phyloP scores from a whole-genome alignment of 169 alveolate genomes.

The Babesia bovis region DNA sequence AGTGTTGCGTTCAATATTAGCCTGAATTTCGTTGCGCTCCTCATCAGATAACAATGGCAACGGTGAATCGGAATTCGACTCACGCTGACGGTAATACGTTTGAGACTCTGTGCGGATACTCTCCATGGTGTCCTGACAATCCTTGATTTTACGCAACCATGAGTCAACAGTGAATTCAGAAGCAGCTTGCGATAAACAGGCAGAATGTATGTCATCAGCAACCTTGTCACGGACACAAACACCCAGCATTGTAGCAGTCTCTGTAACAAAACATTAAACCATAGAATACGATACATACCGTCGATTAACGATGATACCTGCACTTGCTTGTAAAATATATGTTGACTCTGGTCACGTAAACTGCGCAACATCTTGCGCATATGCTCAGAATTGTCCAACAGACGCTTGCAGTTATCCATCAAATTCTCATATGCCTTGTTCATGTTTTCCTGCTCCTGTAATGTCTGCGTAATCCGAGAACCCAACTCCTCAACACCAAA shows the following conservation, averaged over 20 bases:
- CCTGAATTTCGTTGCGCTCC: slow-evolving; percentile 33
- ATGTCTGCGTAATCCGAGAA: slow-evolving; percentile 35
- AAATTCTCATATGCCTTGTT: slow-evolving; percentile 54
- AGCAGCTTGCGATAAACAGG: slow-evolving; percentile 61
- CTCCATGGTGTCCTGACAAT: slow-evolving; percentile 56
- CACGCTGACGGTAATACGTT: slow-evolving; percentile 24
- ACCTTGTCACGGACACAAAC: slow-evolving; percentile 46
- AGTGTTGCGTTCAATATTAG: slow-evolving; percentile 31
- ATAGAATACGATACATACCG: slow-evolving; percentile 14
- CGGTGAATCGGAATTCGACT: slow-evolving; percentile 2
- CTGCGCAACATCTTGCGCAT: slow-evolving; percentile 49
- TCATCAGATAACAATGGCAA: slow-evolving; percentile 24
- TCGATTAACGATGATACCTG: slow-evolving; percentile 58
- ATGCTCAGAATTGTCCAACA: slow-evolving; percentile 57
- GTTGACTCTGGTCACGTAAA: slow-evolving; percentile 42
- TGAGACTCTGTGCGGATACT: slow-evolving; percentile 50
- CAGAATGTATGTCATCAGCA: slow-evolving; percentile 57
- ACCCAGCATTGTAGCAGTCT: slow-evolving; percentile 43
- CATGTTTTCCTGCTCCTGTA: slow-evolving; percentile 36
- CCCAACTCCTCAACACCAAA: slow-evolving; percentile 56
- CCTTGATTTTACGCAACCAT: slow-evolving; percentile 51
- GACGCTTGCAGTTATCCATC: slow-evolving; percentile 48
- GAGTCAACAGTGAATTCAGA: slow-evolving; percentile 57
- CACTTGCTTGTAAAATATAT: slow-evolving; percentile 49
- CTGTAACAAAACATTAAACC: neutral